phyloP scores from a whole-genome alignment of 305 asterid genomes.

The Fraxinus angustifolia region DNA sequence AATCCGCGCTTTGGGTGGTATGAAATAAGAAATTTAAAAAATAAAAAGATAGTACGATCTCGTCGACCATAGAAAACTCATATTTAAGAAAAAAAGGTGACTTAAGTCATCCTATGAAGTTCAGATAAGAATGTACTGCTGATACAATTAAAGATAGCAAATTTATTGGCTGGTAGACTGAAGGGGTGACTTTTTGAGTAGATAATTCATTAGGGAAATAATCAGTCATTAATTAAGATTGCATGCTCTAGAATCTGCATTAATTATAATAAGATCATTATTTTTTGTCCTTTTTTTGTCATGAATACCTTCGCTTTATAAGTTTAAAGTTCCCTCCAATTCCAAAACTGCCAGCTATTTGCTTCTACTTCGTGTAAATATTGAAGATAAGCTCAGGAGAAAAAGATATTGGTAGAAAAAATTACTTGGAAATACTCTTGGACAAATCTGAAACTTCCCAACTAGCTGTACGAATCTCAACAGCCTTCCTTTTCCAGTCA shows the following conservation, averaged over 20 bases:
- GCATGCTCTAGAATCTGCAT: not conserved
- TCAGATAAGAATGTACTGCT: not conserved
- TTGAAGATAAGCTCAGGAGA: slow-evolving; percentile 14
- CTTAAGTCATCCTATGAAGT: not conserved
- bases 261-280: not conserved
- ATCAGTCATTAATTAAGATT: not conserved
- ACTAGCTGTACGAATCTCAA: slow-evolving; percentile 44
- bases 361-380: not conserved
- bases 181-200: not conserved
- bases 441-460: slow-evolving; percentile 70
- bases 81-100: not conserved
- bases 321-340: not conserved
- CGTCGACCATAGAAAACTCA: not conserved
- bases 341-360: not conserved
- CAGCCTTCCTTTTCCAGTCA: slow-evolving; percentile 70
- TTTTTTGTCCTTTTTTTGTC: not conserved
- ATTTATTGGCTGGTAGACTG: not conserved
- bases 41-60: not conserved
- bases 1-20: not conserved
- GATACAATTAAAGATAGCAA: not conserved
- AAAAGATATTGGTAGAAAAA: not conserved
- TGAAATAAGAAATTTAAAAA: not conserved
- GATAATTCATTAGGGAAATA: not conserved
- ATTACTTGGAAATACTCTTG: slow-evolving; percentile 62
- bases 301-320: not conserved